These are phyloP conservation scores for Mycothermus thermophilus DNA, from an alignment of 495 filamentous ascomycete genomes.

Conservation along the genomic window DNA sequence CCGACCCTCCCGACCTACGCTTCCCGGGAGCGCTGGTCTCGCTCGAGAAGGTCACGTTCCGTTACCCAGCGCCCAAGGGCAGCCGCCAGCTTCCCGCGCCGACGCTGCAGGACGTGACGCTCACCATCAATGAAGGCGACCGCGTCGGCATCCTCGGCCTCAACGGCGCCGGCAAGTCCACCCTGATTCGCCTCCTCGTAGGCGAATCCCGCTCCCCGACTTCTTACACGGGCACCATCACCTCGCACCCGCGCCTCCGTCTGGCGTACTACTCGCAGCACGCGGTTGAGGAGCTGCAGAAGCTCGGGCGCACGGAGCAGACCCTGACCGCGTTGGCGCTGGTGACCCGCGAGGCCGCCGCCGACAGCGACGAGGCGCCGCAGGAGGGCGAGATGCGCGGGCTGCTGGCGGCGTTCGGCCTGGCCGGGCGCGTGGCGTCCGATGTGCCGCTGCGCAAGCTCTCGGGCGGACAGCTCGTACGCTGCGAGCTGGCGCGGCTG, in stretches of 20 bases:
- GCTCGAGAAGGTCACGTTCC: conserved; percentile 49
- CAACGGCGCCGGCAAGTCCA: conserved; percentile 65
- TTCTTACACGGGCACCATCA: conserved; percentile 32
- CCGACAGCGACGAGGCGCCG: conserved; percentile 27
- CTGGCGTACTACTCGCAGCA: conserved; percentile 69
- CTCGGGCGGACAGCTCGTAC: conserved; percentile 68
- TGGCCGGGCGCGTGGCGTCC: conserved; percentile 50
- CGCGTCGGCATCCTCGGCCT: conserved; percentile 60
- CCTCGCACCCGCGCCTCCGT: conserved; percentile 49
- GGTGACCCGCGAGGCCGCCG: conserved; percentile 29
- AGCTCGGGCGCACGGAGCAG: conserved; percentile 26
- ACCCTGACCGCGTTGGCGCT: conserved; percentile 48
- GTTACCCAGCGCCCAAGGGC: conserved; percentile 28
- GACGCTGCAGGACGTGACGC: conserved; percentile 41
- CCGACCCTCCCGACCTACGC: conserved; percentile 49
- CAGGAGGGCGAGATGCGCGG: conserved; percentile 49
- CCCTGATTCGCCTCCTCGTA: conserved; percentile 46
- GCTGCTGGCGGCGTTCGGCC: conserved; percentile 48
- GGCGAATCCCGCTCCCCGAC: neutral
- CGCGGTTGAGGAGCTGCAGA: conserved; percentile 52
- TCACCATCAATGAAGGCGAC: conserved; percentile 54
- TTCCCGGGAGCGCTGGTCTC: conserved; percentile 61
- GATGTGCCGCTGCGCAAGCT: conserved; percentile 55
- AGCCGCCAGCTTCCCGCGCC: conserved; percentile 2
- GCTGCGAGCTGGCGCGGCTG: conserved; percentile 55